A percentile compares a stretch with the other conserved stretches of the same genome.
Evolutionary conservation across 2,329 filamentous ascomycete species (phyloP).

Genomic region (Trichoderma sp.): DNA sequence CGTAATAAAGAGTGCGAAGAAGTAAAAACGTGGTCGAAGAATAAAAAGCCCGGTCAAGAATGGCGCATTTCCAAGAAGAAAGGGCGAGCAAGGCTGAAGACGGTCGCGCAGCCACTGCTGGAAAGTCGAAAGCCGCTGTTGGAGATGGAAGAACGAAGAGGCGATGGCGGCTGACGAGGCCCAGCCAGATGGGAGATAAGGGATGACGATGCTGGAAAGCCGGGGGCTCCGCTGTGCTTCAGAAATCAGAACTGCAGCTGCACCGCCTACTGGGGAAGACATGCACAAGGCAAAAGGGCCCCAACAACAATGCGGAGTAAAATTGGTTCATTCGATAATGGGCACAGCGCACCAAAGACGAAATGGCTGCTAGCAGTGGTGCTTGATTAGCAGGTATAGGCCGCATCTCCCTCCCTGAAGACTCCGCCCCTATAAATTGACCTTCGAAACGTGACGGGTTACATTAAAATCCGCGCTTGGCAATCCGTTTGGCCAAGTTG

Average conservation of each 20-base stretch:
- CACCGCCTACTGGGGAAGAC: slow-evolving; percentile 11
- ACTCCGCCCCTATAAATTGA: slow-evolving; percentile 18
- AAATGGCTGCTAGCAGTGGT: neutral
- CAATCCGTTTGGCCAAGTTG: slow-evolving; percentile 9
- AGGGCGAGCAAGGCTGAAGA: neutral
- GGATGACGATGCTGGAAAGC: slow-evolving; percentile 24
- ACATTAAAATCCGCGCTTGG: slow-evolving; percentile 22
- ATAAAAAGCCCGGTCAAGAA: neutral
- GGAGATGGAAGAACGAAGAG: slow-evolving; percentile 1
- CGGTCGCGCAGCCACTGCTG: neutral
- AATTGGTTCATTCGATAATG: neutral
- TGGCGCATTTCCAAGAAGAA: slow-evolving; percentile 13
- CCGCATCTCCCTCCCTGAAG: neutral
- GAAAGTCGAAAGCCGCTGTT: neutral
- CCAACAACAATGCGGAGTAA: neutral
- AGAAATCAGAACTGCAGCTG: neutral
- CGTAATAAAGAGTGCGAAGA: neutral
- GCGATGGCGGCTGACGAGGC: slow-evolving; percentile 18
- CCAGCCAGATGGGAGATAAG: slow-evolving; percentile 14
- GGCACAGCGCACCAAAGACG: neutral
- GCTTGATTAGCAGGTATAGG: neutral
- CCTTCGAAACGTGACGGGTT: slow-evolving; percentile 18
- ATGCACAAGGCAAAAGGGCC: neutral
- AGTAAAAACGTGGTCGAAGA: neutral
- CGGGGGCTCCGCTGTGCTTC: slow-evolving; percentile 16